Evolutionary conservation across 2,329 filamentous ascomycete species (phyloP).

Genomic region (Harringtonia lauricola): DNA sequence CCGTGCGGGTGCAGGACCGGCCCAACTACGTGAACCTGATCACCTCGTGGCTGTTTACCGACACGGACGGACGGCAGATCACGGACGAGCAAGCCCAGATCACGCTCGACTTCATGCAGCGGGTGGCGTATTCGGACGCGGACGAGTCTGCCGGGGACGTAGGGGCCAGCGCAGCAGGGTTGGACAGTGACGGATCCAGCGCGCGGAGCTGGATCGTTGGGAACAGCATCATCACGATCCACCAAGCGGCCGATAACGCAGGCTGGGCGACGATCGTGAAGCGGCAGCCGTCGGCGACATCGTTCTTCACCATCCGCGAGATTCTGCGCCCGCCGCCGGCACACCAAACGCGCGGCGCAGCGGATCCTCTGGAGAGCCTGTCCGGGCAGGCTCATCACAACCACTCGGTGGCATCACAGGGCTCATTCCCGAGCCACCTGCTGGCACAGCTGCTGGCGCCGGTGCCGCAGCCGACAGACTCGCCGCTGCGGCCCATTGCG

Average conservation of each 20-base stretch:
- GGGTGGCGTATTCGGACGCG: conserved; percentile 74
- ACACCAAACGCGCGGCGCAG: conserved; percentile 28
- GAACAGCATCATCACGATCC: conserved; percentile 62
- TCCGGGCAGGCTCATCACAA: conserved; percentile 16
- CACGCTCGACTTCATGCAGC: conserved; percentile 89
- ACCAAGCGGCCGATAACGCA: conserved; percentile 50
- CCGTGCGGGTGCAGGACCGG: conserved; percentile 73
- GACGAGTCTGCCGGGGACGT: conserved; percentile 55
- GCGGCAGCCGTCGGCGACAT: conserved; percentile 58
- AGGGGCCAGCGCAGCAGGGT: conserved; percentile 19
- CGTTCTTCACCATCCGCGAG: conserved; percentile 47
- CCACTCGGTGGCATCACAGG: conserved; percentile 41
- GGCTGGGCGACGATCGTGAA: conserved; percentile 63
- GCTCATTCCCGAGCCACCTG: conserved; percentile 62
- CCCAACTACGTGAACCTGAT: conserved; percentile 84
- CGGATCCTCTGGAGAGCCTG: conserved; percentile 2
- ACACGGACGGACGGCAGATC: conserved; percentile 60
- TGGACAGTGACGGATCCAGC: conserved; percentile 46
- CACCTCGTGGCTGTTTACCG: conserved; percentile 71
- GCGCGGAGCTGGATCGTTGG: conserved; percentile 59
- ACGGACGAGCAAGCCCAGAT: conserved; percentile 90
- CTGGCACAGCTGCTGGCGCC: conserved; percentile 59
- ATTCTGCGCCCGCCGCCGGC: conserved; percentile 46
- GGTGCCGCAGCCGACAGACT: conserved; percentile 43
- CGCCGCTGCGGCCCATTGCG: conserved; percentile 57